Conservation (phyloP, 345 rosid species). For the Erysimum cheiranthoides region DNA sequence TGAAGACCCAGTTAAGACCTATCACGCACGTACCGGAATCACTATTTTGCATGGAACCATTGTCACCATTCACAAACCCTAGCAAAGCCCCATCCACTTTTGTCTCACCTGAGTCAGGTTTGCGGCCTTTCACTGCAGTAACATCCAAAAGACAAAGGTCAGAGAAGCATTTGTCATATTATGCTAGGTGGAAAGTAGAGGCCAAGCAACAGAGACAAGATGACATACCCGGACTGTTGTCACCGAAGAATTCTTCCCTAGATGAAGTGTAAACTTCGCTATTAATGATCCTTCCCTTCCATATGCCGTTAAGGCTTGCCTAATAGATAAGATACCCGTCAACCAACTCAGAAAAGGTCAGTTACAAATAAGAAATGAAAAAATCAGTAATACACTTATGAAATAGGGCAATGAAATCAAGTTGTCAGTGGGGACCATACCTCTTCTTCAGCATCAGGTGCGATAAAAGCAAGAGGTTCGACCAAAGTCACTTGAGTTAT, state of each 20-base stretch:
- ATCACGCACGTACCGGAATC: conserved; percentile 33
- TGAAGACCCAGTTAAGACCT: not conserved
- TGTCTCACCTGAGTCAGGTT: conserved; percentile 44
- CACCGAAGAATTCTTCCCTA: conserved; percentile 49
- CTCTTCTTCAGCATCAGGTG: conserved; percentile 82
- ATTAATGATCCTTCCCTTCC: conserved; percentile 75
- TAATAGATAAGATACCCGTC: conserved; percentile 32
- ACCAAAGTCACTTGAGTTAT: conserved; percentile 50
- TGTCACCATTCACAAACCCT: conserved; percentile 22
- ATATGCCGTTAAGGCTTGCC: conserved; percentile 67
- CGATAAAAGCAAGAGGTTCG: conserved; percentile 81
- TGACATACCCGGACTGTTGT: conserved; percentile 52
- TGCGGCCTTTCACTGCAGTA: conserved; percentile 6
- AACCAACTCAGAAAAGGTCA: conserved; percentile 12
- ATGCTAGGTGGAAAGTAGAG: conserved; percentile 13
- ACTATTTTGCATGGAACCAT: conserved; percentile 17
- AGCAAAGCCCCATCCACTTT: conserved; percentile 38
- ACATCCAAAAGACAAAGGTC: conserved; percentile 27
- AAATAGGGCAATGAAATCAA: not conserved
- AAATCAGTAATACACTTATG: not conserved
- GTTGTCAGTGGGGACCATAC: conserved; percentile 43
- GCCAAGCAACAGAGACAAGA: conserved; percentile 16
- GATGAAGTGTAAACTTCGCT: conserved; percentile 60
- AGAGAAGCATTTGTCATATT: not conserved
- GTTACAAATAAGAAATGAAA: conserved; percentile 34